Base-by-base conservation (phyloP, 352 stramenopile genomes). In the Pythium volutum region DNA sequence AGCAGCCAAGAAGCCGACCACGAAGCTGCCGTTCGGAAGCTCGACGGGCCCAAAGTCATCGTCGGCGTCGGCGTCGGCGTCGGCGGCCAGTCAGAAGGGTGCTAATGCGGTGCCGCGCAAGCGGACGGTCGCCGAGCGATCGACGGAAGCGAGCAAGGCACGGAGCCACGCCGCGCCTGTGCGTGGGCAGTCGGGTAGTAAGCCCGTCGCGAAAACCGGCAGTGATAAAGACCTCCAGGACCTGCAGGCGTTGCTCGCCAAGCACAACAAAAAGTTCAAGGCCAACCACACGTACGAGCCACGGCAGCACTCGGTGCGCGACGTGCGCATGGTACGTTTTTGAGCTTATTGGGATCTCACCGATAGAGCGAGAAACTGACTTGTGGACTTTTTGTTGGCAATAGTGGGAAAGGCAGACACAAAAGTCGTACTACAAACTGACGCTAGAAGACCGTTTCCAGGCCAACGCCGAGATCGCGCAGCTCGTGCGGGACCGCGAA, bases 201-300 rank as follows among this genome's bases (percentile, higher is more conserved):
- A 11, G 31, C 31, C 31, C 8, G 31, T 36, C 2, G 31, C 31
- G 31, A 36, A 36, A 11, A 11, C 31, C 31, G 8, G 14, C 31
- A 8, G 31, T 11, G 56, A 62, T 22, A 67, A 57, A 16, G 66
- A 75, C 34, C 58, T 82, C 4, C 55, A 74, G 22, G 71, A 79
- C 22, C 59, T 91, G 34, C 59, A 89, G 43, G 72, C 71, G 58
- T 64, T 91, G 23, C 59, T 93, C 27, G 74, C 74, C 42, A 70
- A 72, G 36, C 84, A 93, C 62, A 93, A 93, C 67, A 91, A 89
- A 66, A 88, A 88, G 50, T 87, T 91, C 58, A 90, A 89, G 67
- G 8, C 55, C 27, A 69, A 34, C 22, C 81, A 91, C 57, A 89
- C 78, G 42, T 93, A 91, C 58, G 81, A 93, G 51, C 84, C 84